Evolutionary conservation across 2,329 filamentous ascomycete genomes (phyloP), one percentile per base, ranked within the genome.

Genomic region (Rachicladosporium sp.): DNA sequence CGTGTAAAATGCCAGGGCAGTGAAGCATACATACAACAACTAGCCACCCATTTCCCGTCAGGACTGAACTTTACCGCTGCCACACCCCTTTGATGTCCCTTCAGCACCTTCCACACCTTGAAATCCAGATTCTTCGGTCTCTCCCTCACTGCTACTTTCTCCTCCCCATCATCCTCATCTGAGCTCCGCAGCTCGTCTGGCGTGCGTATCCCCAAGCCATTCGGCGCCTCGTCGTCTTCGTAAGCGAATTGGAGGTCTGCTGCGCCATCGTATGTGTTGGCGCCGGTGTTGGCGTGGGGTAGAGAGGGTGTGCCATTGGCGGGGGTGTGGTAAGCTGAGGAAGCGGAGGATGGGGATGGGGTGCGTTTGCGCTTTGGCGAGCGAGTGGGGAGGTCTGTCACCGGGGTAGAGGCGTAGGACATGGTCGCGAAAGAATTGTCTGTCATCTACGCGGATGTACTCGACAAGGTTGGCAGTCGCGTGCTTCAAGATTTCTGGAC

Each of bases 21-120:
- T 19, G 15, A 19, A 19, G 15, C 15, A 19, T 19, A 19, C 15
- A 19, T 19, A 19, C 15, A 93, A 38, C 81, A 82, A 46, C 83
- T 91, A 12, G 91, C 91, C 48, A 98, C 84, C 77, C 83, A 91
- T 27, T 75, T 74, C 4, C 87, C 86, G 62, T 95, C 81, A 0
- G 89, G 91, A 1, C 88, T 95, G 62, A 95, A 93, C 51, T 83
- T 82, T 36, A 93, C 85, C 39, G 84, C 79, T 2, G 88, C 82
- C 1, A 96, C 76, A 13, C 84, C 79, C 44, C 80, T 78, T 36
- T 74, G 71, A 64, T 96, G 89, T 2, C 87, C 88, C 44, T 71
- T 74, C 12, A 95, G 70, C 12, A 81, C 72, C 47, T 88, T 73
- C 38, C 77, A 75, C 29, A 78, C 73, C 31, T 67, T 72, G 64